A percentile compares a stretch with the other conserved stretches of the same genome.
These are phyloP conservation scores for Millerago galiae DNA, from an alignment of 805 yeast genomes.

Conservation along the genomic window DNA sequence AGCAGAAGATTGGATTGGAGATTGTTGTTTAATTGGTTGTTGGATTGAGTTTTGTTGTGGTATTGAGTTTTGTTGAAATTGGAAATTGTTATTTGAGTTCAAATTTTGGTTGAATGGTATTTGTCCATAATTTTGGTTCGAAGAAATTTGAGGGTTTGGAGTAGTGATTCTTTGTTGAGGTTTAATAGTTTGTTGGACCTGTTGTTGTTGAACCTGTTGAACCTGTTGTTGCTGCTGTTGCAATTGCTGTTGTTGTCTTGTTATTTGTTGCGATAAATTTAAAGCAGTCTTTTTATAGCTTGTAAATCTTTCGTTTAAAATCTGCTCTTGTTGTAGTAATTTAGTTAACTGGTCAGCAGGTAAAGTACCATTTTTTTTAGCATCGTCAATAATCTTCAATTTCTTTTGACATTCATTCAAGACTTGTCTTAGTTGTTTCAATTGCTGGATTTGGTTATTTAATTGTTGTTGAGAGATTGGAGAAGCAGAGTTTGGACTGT, in stretches of 20 bases:
- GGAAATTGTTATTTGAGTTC: constrained; percentile 3
- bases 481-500: constrained; percentile 6
- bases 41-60: constrained; percentile 1
- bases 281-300: constrained; percentile 46
- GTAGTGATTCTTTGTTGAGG: constrained; percentile 6
- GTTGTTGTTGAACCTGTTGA: constrained; percentile 7
- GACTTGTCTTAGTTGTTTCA: constrained; percentile 39
- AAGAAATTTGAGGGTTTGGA: constrained; percentile 3
- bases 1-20: constrained; percentile 10
- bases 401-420: constrained; percentile 44
- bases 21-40: constrained; percentile 13
- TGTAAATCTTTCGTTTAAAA: constrained; percentile 39
- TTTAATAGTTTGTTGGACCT: no score
- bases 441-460: constrained; percentile 23
- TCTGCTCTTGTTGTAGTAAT: constrained; percentile 43
- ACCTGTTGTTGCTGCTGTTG: constrained; percentile 18
- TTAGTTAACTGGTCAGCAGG: constrained; percentile 39
- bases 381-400: constrained; percentile 43
- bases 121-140: not conserved
- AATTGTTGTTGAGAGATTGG: constrained; percentile 8
- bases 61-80: constrained; percentile 5
- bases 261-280: constrained; percentile 9
- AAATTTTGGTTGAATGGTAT: not conserved
- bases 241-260: constrained; percentile 9
- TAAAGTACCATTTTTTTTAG: constrained; percentile 37